A percentile compares a stretch with the other conserved stretches of the same genome.
Evolutionary conservation across 2,329 filamentous ascomycete species (phyloP).

Genomic region (Colletotrichum magnum): DNA sequence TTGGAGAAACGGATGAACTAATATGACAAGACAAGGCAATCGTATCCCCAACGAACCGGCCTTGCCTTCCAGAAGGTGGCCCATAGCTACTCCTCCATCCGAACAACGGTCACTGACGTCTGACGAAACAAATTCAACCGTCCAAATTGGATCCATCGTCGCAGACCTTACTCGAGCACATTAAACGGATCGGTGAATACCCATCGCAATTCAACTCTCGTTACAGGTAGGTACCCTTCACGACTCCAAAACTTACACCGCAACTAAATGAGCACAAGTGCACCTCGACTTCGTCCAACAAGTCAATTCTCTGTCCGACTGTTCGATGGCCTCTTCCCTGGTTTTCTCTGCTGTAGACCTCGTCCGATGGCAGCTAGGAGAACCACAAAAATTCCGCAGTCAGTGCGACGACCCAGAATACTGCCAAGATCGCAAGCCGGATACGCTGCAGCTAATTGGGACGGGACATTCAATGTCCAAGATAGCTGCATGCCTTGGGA

Average conservation of each 20-base stretch:
- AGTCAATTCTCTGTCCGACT: conserved; percentile 18
- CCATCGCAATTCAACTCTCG: neutral
- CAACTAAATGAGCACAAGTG: neutral
- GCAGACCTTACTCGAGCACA: conserved; percentile 20
- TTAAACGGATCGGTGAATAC: conserved; percentile 12
- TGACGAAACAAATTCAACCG: conserved; percentile 18
- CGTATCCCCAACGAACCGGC: neutral
- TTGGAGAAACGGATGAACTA: conserved; percentile 28
- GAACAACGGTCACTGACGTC: conserved; percentile 14
- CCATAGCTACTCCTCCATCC: conserved; percentile 11
- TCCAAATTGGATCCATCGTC: conserved; percentile 6
- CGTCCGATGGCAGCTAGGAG: conserved; percentile 14
- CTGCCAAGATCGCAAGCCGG: conserved; percentile 20
- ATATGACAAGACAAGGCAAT: neutral
- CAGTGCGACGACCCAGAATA: conserved; percentile 23
- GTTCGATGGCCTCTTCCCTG: conserved; percentile 18
- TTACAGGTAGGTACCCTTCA: conserved; percentile 1
- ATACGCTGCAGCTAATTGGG: conserved; percentile 16
- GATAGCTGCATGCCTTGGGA: neutral
- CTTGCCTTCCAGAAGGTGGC: neutral
- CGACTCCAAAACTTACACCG: neutral
- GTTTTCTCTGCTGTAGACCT: neutral
- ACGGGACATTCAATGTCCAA: neutral
- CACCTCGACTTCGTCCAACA: neutral
- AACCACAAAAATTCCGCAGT: conserved; percentile 16